Conservation (phyloP, 352 stramenopile genomes). For the Phytophthora sansomeana region DNA sequence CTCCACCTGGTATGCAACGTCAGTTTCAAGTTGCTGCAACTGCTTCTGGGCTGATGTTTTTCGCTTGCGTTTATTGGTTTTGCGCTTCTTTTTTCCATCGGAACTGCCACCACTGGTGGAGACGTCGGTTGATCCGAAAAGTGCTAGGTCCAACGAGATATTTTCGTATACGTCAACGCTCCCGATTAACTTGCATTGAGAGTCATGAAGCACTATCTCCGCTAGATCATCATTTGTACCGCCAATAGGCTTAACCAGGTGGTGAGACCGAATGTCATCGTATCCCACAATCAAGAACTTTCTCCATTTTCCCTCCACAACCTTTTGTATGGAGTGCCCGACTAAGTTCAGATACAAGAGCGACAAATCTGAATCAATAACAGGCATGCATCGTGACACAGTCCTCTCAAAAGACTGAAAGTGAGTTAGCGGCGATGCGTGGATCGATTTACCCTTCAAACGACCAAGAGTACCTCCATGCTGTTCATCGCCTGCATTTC, state of each 20-base stretch:
- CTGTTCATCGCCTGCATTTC: constrained; percentile 14
- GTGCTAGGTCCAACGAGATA: constrained; percentile 50
- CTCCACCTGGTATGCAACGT: constrained; percentile 52
- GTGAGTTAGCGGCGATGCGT: constrained; percentile 78
- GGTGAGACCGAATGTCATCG: constrained; percentile 57
- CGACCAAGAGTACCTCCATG: constrained; percentile 8
- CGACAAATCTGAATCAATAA: constrained; percentile 59
- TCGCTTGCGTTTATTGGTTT: constrained; percentile 69
- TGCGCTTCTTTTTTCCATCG: constrained; percentile 66
- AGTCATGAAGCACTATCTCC: constrained; percentile 84
- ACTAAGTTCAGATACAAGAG: constrained; percentile 75
- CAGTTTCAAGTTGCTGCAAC: constrained; percentile 20
- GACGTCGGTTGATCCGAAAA: constrained; percentile 53
- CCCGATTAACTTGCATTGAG: constrained; percentile 68
- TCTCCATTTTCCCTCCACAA: constrained; percentile 83
- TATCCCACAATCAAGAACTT: constrained; percentile 80
- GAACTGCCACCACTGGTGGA: constrained; percentile 3
- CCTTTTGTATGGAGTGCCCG: constrained; percentile 76
- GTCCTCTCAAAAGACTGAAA: constrained; percentile 91
- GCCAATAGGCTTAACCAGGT: constrained; percentile 69
- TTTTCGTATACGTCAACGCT: constrained; percentile 60
- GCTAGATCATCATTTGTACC: constrained; percentile 45
- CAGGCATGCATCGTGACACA: constrained; percentile 66
- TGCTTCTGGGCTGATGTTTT: constrained; percentile 39
- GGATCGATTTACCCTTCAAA: constrained; percentile 51